Base-by-base conservation (phyloP, 148 eudicot species). In the Silene conica region DNA sequence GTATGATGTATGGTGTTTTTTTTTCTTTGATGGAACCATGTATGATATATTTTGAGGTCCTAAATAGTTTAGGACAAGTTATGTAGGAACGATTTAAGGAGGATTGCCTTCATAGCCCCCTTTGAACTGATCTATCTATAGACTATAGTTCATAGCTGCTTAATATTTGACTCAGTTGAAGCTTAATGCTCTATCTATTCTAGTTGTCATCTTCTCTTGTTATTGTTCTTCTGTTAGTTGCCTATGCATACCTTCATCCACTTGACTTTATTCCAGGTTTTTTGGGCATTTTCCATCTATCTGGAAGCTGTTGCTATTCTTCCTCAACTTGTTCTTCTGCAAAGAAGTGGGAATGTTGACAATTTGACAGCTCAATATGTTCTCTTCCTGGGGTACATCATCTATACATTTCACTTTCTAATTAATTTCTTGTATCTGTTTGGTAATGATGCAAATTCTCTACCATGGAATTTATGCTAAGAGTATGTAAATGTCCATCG, bases 281-380 rank as follows among this genome's bases (percentile, higher is more conserved):
- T 86, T 38, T 92, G 94, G 94, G 89, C 89, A 13, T 92, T 89
- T 79, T 92, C 97, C 25, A 87, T 92, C 74, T 92, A 89, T 76
- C 74, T 92, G 88, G 97, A 92, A 80, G 97, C 97, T 22, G 89
- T 92, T 73, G 89, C 92, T 43, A 92, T 92, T 82, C 90, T 92
- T 82, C 94, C 97, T 31, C 97, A 92, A 75, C 85, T 92, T 82
- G 93, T 89, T 76, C 76, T 91, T 72, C 82, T 92, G 77, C 97
- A 92, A 83, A 89, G 94, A 71, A 87, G 90, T 81, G 89, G 94
- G 78, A 92, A 92, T 80, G 90, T 92, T 72, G 97, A 92, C 83
- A 92, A 89, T 82, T 79, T 92, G 73, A 81, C 96, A 18, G 86
- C 90, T 62, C 90, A 91, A 89, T 91, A 89, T 80, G 88, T 92